Percentiles rank a stretch among this genome's conserved stretches.
phyloP scores from a whole-genome alignment of 2,329 filamentous ascomycete genomes.

The Tolypocladium nubicola region DNA sequence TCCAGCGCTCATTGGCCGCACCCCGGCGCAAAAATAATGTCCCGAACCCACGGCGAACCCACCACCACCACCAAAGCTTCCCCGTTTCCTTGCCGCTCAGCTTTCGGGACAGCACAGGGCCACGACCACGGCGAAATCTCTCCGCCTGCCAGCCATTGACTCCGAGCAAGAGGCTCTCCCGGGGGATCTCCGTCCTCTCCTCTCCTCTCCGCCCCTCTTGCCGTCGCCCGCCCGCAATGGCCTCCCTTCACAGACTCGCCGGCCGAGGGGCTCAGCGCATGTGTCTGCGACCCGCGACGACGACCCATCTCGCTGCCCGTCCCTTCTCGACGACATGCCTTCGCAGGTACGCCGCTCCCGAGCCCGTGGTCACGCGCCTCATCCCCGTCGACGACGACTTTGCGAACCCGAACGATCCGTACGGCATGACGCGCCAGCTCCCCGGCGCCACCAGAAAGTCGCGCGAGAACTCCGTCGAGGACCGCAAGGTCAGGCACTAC shows the following conservation, averaged over 20 bases:
- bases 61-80: constrained; percentile 15
- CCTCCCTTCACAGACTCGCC: constrained; percentile 59
- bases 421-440: constrained; percentile 32
- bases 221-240: constrained; percentile 42
- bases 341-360: constrained; percentile 51
- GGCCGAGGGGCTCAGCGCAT: constrained; percentile 60
- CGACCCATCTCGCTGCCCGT: constrained; percentile 32
- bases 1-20: constrained; percentile 16
- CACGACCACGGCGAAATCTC: constrained; percentile 7
- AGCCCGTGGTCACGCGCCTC: constrained; percentile 44
- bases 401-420: constrained; percentile 37
- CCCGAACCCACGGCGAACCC: constrained; percentile 18
- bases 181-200: constrained; percentile 17
- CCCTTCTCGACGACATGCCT: constrained; percentile 55
- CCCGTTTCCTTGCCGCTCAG: constrained; percentile 16
- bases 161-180: constrained; percentile 22
- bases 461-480: constrained; percentile 36
- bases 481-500: constrained; percentile 93
- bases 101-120: constrained; percentile 2
- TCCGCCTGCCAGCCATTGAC: constrained; percentile 21
- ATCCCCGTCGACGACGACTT: constrained; percentile 58
- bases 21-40: constrained; percentile 18
- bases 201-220: constrained; percentile 17
- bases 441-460: constrained; percentile 33
- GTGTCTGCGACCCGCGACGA: constrained; percentile 37